Percentiles rank a stretch among this genome's conserved stretches.
phyloP scores from a whole-genome alignment of 768 basidiomycete species.

The Paxillus rubicundulus region DNA sequence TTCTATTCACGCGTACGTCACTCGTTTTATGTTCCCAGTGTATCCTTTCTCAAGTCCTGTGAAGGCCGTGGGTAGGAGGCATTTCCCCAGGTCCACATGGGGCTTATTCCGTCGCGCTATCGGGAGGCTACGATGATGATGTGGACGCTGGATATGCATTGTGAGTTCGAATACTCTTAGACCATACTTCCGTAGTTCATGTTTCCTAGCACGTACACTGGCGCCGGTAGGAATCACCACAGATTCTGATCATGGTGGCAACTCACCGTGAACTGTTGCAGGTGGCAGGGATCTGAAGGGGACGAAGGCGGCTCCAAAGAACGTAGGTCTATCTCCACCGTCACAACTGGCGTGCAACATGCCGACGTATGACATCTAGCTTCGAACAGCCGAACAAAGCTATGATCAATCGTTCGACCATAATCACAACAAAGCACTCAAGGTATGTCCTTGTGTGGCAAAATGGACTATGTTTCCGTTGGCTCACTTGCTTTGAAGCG shows the following conservation, averaged over 20 bases:
- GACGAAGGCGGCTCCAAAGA: conserved; percentile 78
- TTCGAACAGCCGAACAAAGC: conserved; percentile 87
- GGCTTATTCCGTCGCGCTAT: conserved; percentile 82
- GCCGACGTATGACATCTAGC: conserved; percentile 39
- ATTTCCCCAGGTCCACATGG: conserved; percentile 63
- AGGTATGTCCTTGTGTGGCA: conserved; percentile 35
- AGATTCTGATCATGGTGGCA: neutral
- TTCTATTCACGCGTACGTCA: conserved; percentile 81
- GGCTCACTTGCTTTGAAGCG: conserved; percentile 38
- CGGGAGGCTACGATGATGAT: conserved; percentile 87
- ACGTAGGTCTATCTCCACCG: conserved; percentile 45
- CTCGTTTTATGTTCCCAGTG: neutral
- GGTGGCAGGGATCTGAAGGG: conserved; percentile 88
- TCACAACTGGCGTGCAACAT: neutral
- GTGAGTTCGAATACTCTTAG: conserved; percentile 43
- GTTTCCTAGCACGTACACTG: conserved; percentile 67
- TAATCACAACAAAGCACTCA: conserved; percentile 63
- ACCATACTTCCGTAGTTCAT: neutral
- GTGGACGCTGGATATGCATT: conserved; percentile 80
- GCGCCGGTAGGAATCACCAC: conserved; percentile 48
- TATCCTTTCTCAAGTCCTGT: neutral
- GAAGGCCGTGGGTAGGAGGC: conserved; percentile 80
- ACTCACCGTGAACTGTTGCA: conserved; percentile 17
- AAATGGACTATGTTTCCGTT: neutral
- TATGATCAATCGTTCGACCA: conserved; percentile 81